Percentiles rank a stretch among this genome's conserved stretches.
Conservation (phyloP, 179 eudicot species). For the Corrigiola litoralis region DNA sequence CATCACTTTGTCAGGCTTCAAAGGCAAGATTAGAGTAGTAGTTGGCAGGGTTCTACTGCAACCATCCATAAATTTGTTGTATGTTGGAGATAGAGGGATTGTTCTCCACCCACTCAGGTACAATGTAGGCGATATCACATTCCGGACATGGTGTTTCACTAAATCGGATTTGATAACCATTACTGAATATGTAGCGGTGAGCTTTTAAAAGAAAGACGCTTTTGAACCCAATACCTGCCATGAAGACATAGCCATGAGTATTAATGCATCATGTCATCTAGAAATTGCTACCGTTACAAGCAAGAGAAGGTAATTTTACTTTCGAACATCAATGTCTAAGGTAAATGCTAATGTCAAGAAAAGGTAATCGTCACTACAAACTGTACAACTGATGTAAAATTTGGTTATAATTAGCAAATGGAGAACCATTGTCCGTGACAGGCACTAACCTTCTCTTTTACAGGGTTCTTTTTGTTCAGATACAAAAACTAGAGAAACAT, state of each 20-base stretch:
- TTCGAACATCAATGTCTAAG: too few species aligned
- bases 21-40: constrained; percentile 58
- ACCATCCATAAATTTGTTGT: constrained; percentile 61
- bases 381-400: too few species aligned
- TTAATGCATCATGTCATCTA: neutral
- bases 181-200: constrained; percentile 67
- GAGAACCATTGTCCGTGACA: too few species aligned
- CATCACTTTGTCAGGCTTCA: constrained; percentile 55
- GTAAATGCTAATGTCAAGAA: too few species aligned
- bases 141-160: constrained; percentile 56
- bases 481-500: too few species aligned
- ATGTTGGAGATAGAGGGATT: constrained; percentile 48
- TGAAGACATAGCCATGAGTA: neutral
- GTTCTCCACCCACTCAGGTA: constrained; percentile 74
- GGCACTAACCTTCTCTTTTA: too few species aligned
- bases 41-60: constrained; percentile 34
- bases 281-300: too few species aligned
- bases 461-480: too few species aligned
- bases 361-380: too few species aligned
- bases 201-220: constrained; percentile 66
- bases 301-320: too few species aligned
- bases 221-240: constrained; percentile 75
- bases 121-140: constrained; percentile 61
- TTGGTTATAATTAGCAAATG: too few species aligned
- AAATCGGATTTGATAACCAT: constrained; percentile 68